phyloP scores from a whole-genome alignment of 495 filamentous ascomycete species.

The Penicillium paradoxum region DNA sequence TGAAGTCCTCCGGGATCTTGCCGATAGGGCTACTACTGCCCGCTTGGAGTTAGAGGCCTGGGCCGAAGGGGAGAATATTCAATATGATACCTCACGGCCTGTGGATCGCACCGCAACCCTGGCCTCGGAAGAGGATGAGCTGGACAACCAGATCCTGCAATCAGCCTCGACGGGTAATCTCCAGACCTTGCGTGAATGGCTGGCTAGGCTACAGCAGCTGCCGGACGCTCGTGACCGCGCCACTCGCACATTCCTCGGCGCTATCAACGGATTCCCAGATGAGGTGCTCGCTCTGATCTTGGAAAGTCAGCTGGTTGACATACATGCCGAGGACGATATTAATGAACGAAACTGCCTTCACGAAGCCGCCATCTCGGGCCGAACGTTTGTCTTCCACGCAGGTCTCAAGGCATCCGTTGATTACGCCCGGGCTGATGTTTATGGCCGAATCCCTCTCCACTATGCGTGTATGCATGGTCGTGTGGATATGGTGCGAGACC shows the following conservation, averaged over 20 bases:
- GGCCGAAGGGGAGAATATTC: constrained; percentile 91
- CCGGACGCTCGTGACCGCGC: constrained; percentile 63
- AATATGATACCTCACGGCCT: constrained; percentile 60
- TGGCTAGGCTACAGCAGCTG: constrained; percentile 49
- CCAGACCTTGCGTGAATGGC: constrained; percentile 57
- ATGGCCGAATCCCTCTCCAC: constrained; percentile 88
- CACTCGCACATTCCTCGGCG: constrained; percentile 82
- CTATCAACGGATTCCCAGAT: constrained; percentile 79
- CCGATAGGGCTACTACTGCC: constrained; percentile 91
- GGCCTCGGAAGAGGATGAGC: constrained; percentile 75
- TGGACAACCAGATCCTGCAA: constrained; percentile 83
- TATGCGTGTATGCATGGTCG: constrained; percentile 95
- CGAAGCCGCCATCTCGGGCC: constrained; percentile 87
- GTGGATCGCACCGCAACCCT: constrained; percentile 59
- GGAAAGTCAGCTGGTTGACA: constrained; percentile 74
- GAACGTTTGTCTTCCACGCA: constrained; percentile 65
- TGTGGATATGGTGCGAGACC: constrained; percentile 71
- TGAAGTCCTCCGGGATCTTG: constrained; percentile 90
- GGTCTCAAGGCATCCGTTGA: constrained; percentile 68
- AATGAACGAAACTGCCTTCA: constrained; percentile 96
- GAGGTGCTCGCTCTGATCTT: constrained; percentile 70
- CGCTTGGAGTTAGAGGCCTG: constrained; percentile 89
- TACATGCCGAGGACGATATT: constrained; percentile 90
- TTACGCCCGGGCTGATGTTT: constrained; percentile 78
- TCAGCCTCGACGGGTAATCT: constrained; percentile 73